Evolutionary conservation across 148 eudicot genomes (phyloP), one percentile per base, ranked within the genome.

Genomic region (Mesembryanthemum crystallinum): DNA sequence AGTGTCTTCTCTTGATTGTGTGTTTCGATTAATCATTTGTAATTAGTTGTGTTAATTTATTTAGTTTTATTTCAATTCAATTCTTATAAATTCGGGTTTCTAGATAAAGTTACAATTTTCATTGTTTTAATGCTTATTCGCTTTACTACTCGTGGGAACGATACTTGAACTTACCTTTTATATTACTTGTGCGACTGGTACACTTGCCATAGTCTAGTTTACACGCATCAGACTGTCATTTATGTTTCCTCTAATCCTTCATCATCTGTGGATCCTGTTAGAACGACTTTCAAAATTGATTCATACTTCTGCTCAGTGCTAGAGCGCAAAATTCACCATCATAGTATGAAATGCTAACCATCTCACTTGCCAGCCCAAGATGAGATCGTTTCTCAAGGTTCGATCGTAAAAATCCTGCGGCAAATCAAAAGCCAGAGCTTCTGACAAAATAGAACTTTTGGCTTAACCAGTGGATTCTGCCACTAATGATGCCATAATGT

Each of bases 391-490:
- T 57, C 61, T 57, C 61, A 21, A 57, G 27, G 61, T 57, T n/a
- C n/a, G 24, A 18, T n/a, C 9, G 1, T 23, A 10, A 8, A 18
- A 57, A 21, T 57, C 61, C 4, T 21, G 7, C 27, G 27, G 61
- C 61, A n/a, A 57, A 5, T 23, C 61, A 52, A 47, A 24, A 20
- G 68, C 52, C 63, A 74, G 13, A 74, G 37, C 45, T 63, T 27
- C 43, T 12, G 32, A 62, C 73, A 67, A 32, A 30, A 5, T 63
- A 63, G 23, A 23, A 52, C 60, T n/a, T n/a, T n/a, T n/a, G n/a
- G n/a, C 63, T 76, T 79, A 65, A 75, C 86, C 84, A 51, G 72
- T 59, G 23, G 63, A 78, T 71, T 86, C 73, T 80, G 84, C 86
- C 77, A 81, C 79, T 84, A 83, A 62, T 74, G 13, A 24, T 21